These are phyloP conservation scores for Talaromyces amestolkiae DNA, from an alignment of 2,329 filamentous ascomycete genomes.

Conservation along the genomic window DNA sequence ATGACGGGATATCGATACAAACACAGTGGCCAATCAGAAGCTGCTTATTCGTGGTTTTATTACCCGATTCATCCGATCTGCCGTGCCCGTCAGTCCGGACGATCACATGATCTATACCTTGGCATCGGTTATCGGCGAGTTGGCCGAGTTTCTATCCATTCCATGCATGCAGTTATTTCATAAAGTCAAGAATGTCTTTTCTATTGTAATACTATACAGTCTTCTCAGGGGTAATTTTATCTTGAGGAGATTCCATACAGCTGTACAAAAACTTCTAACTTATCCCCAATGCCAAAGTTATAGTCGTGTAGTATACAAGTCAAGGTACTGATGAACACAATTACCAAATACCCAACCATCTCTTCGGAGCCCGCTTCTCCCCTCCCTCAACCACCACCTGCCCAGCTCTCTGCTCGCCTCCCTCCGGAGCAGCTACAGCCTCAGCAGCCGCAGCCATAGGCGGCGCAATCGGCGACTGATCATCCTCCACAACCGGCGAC, in stretches of 20 bases:
- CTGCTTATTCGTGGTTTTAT: background rate
- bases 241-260: background rate
- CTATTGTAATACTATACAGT: background rate
- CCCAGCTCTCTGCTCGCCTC: slow-evolving; percentile 34
- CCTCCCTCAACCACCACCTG: slow-evolving; percentile 36
- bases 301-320: background rate
- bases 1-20: background rate
- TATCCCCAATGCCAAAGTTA: background rate
- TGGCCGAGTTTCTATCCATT: background rate
- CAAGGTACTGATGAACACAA: background rate
- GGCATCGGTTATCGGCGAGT: slow-evolving; percentile 1
- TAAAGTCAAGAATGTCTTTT: background rate
- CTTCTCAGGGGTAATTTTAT: background rate
- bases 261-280: background rate
- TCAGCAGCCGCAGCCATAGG: slow-evolving; percentile 24
- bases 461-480: slow-evolving; percentile 40
- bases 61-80: slow-evolving; percentile 4
- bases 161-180: too few species aligned
- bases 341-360: slow-evolving; percentile 80
- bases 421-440: background rate
- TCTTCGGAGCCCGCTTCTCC: slow-evolving; percentile 62
- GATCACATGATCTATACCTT: slow-evolving; percentile 3
- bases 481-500: slow-evolving; percentile 33
- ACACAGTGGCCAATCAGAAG: background rate
- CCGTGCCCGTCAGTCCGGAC: background rate